Evolutionary conservation across 768 basidiomycete species (phyloP), one percentile per base, ranked within the genome.

Genomic region (Coprinopsis marcescibilis): DNA sequence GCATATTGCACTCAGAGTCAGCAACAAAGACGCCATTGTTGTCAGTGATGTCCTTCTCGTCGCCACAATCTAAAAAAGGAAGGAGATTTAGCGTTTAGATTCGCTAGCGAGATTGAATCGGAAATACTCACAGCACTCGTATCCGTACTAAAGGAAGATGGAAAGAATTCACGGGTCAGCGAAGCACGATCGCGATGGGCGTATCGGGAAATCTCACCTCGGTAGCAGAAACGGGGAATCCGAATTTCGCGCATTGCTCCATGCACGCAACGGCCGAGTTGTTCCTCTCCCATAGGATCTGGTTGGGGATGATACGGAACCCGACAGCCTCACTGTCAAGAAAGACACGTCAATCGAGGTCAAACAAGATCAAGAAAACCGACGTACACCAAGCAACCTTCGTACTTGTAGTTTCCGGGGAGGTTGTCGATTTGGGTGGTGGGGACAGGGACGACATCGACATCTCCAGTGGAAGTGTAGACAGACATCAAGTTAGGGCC

Each of bases 401-500:
- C 62, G 60, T 86, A 88, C 23, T 57, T 24, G 78, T 78, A 90
- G 26, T 76, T 58, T 15, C 78, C 78, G 2, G 85, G 83, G 23
- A 90, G 72, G 50, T 61, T 68, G 1, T 76, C 77, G 6, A 66
- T 80, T 53, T 78, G 73, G 1, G 71, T 56, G 0, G 66, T 63
- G 3, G 88, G 85, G 10, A 88, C 74, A 1, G 85, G 77, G 14
- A 80, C 63, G 5, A 69, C 69, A 0, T 70, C 74, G 40, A 89
- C 66, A 33, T 66, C 72, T 3, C 65, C 67, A 6, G 63, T 75
- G 0, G 76, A 70, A 0, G 76, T 69, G 54, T 89, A 89, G 12
- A 87, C 75, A 1, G 85, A 86, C 21, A 89, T 57, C n/a, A 78
- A 73, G 56, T 81, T 81, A 1, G 80, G 76, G 4, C 80, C 88